Conservation (phyloP, 352 stramenopile species). For the Phytophthora sp. region DNA sequence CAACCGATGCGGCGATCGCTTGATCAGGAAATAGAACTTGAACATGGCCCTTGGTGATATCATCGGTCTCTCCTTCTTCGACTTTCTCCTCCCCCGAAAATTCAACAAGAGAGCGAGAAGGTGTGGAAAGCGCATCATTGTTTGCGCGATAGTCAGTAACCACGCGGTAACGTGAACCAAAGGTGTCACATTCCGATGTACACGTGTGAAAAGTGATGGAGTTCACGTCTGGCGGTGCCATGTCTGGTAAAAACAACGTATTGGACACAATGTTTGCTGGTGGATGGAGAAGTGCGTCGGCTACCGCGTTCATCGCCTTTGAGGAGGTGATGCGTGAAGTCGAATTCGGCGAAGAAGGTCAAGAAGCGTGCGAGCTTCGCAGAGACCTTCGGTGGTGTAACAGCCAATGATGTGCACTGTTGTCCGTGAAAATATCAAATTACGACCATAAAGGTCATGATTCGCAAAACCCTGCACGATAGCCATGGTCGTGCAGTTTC, state of each 20-base stretch:
- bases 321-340: slow-evolving; percentile 5
- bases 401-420: slow-evolving; percentile 13
- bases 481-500: too few species aligned
- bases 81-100: slow-evolving; percentile 6
- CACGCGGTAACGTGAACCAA: background rate
- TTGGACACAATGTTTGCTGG: background rate
- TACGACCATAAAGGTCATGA: background rate
- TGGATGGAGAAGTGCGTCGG: background rate
- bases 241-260: too few species aligned
- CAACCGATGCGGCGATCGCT: slow-evolving; percentile 2
- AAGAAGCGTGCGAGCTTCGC: slow-evolving; percentile 9
- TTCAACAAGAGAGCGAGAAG: slow-evolving; percentile 3
- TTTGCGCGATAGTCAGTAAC: background rate
- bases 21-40: background rate
- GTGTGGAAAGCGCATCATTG: background rate
- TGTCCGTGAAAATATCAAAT: slow-evolving; percentile 13
- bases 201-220: slow-evolving; percentile 1
- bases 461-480: too few species aligned
- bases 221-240: background rate
- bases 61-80: background rate
- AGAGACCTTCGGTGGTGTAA: slow-evolving; percentile 15
- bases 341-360: slow-evolving; percentile 15
- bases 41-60: background rate
- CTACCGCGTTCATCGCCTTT: slow-evolving; percentile 7
- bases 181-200: background rate